Conservation (phyloP, 2,329 filamentous ascomycete species). For the Colletotrichum sp. region DNA sequence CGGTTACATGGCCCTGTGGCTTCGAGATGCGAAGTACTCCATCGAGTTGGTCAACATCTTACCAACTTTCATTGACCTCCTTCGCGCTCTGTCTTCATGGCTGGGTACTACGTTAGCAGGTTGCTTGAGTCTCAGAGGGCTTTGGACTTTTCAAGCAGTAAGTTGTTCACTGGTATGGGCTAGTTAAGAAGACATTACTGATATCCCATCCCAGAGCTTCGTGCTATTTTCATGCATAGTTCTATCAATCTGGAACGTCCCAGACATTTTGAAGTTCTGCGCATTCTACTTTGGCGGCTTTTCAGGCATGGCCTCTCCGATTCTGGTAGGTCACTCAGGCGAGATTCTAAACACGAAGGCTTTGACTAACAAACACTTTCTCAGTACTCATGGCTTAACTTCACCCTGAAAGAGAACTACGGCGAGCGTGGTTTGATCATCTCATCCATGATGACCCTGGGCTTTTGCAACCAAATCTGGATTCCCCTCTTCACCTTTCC, state of each 20-base stretch:
- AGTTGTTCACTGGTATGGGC: fast-evolving
- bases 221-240: slow-evolving; percentile 32
- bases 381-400: slow-evolving; percentile 35
- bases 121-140: slow-evolving; percentile 28
- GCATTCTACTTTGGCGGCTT: slow-evolving; percentile 35
- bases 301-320: slow-evolving; percentile 33
- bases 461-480: slow-evolving; percentile 33
- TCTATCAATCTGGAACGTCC: slow-evolving; percentile 32
- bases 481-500: slow-evolving; percentile 32
- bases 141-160: slow-evolving; percentile 31
- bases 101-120: slow-evolving; percentile 31
- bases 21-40: slow-evolving; percentile 15
- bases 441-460: slow-evolving; percentile 38
- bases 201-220: slow-evolving; percentile 9
- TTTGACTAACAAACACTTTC: neutral
- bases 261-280: slow-evolving; percentile 30
- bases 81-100: slow-evolving; percentile 30
- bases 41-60: slow-evolving; percentile 19
- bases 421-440: slow-evolving; percentile 36
- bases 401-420: slow-evolving; percentile 33
- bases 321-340: slow-evolving; percentile 8
- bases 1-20: slow-evolving; percentile 23
- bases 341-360: neutral
- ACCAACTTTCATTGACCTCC: slow-evolving; percentile 28
- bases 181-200: neutral